Conservation (phyloP, 129 eudicot genomes). For the Smallanthus sonchifolius region DNA sequence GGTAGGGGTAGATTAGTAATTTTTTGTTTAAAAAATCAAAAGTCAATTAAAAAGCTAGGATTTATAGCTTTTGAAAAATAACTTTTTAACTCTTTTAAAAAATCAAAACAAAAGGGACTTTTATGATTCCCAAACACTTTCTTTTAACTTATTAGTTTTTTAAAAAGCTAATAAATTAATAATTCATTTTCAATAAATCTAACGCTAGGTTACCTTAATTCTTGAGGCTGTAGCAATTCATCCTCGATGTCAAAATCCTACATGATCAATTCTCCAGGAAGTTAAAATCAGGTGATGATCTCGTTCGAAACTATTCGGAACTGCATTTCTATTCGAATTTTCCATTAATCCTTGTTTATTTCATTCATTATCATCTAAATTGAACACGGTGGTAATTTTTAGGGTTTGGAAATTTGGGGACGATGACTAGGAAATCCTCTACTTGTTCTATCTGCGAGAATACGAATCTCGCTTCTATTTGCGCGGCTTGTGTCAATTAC, state of each 20-base stretch:
- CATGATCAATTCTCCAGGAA: slow-evolving; percentile 13
- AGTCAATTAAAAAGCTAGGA: too few relatives aligned
- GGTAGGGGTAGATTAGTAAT: too few relatives aligned
- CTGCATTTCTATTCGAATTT: not conserved
- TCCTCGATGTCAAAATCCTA: slow-evolving; percentile 19
- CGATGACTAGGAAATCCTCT: slow-evolving; percentile 44
- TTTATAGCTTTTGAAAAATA: too few relatives aligned
- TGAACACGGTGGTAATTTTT: not conserved
- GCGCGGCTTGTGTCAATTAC: slow-evolving; percentile 68
- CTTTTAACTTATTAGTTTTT: too few relatives aligned
- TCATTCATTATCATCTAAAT: not conserved
- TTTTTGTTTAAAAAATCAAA: too few relatives aligned
- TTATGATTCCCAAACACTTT: too few relatives aligned
- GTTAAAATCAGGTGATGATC: not conserved
- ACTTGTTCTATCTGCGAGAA: slow-evolving; percentile 76
- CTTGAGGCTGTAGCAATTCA: slow-evolving; percentile 12
- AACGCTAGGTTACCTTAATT: slow-evolving; percentile 8
- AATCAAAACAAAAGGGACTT: too few relatives aligned
- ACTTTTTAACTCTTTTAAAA: too few relatives aligned
- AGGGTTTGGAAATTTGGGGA: slow-evolving; percentile 33
- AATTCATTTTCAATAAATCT: too few relatives aligned
- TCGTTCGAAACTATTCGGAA: not conserved
- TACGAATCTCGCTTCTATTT: slow-evolving; percentile 70
- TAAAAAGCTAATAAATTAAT: too few relatives aligned
- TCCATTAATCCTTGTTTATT: not conserved